Evolutionary conservation across 306 rosid species (phyloP).

Genomic region (Vicia villosa): DNA sequence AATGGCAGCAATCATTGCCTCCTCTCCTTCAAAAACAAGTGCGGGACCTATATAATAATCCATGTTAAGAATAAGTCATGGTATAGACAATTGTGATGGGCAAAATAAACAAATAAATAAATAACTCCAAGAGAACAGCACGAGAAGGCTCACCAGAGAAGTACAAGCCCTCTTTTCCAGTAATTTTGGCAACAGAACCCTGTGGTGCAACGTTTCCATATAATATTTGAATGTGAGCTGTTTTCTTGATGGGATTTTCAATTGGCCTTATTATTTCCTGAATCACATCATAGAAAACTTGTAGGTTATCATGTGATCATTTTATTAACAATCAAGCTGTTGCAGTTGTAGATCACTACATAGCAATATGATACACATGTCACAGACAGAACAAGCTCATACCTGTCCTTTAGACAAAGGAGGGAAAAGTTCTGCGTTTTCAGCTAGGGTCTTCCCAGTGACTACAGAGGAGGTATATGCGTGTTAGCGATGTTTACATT

Average conservation of each 20-base stretch:
- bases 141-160: conserved; percentile 65
- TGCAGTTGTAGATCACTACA: conserved; percentile 2
- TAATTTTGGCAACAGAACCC: conserved; percentile 96
- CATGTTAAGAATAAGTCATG: conserved; percentile 29
- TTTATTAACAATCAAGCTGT: conserved; percentile 8
- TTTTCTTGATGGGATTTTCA: conserved; percentile 92
- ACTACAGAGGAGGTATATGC: conserved; percentile 45
- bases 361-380: neutral
- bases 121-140: conserved; percentile 26
- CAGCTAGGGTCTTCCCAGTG: too few species aligned
- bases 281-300: conserved; percentile 34
- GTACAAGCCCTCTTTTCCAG: conserved; percentile 95
- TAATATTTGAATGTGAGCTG: conserved; percentile 83
- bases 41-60: conserved; percentile 75
- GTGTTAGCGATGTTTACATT: conserved; percentile 34
- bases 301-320: conserved; percentile 25
- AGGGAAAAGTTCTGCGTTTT: conserved; percentile 35
- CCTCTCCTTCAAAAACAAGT: conserved; percentile 94
- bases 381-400: conserved; percentile 41
- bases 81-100: conserved; percentile 8
- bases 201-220: conserved; percentile 89
- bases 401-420: conserved; percentile 88
- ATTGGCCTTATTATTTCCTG: conserved; percentile 84
- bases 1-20: conserved; percentile 86
- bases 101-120: neutral